These are phyloP conservation scores for Moelleriella libera DNA, from an alignment of 2,329 filamentous ascomycete species.

Conservation along the genomic window DNA sequence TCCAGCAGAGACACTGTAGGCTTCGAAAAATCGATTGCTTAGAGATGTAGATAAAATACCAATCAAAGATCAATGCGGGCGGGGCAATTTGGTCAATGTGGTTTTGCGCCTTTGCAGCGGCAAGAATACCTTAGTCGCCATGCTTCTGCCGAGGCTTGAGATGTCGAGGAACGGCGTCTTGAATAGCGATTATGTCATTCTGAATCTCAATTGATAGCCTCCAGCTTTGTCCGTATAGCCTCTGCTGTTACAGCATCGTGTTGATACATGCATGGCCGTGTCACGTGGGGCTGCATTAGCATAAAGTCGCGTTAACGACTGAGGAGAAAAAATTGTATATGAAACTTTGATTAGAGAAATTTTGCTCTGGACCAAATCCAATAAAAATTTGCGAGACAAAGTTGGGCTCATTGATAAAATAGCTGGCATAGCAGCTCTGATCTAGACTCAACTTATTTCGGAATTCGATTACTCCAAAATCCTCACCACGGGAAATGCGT, in stretches of 20 bases:
- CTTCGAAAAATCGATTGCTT: slow-evolving; percentile 31
- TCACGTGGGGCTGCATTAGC: background rate
- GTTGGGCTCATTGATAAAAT: no score
- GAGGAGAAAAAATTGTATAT: background rate
- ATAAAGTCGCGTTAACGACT: background rate
- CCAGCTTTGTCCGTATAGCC: no score
- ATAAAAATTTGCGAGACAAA: no score
- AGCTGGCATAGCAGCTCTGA: no score
- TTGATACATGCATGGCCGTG: background rate
- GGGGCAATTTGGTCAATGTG: no score
- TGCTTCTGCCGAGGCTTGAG: no score
- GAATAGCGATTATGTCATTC: background rate
- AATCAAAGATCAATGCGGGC: no score
- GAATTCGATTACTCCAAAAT: slow-evolving; percentile 8
- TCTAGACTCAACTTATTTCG: no score
- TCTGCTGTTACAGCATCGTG: background rate
- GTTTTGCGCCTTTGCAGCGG: no score
- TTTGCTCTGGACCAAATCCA: no score
- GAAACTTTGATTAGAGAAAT: background rate
- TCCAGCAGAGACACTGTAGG: slow-evolving; percentile 14
- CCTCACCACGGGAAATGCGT: background rate
- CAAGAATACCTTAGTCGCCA: no score
- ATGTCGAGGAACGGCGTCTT: background rate
- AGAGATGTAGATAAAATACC: slow-evolving; percentile 4
- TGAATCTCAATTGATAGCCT: background rate